These are phyloP conservation scores for Chlorella sp. DNA, from an alignment of 139 green algal species.

Conservation along the genomic window DNA sequence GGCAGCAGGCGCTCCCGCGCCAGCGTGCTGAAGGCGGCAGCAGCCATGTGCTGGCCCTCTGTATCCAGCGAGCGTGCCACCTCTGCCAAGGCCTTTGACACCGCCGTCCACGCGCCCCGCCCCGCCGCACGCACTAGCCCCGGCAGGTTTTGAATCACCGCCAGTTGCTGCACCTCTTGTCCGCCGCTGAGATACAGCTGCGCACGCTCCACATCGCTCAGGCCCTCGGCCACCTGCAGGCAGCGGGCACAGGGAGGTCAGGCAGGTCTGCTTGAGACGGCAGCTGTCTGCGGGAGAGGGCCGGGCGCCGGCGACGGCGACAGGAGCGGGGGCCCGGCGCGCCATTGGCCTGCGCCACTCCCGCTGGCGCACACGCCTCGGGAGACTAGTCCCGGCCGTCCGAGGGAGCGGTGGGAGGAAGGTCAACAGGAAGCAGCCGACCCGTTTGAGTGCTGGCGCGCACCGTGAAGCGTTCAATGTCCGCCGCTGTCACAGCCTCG, in stretches of 20 bases:
- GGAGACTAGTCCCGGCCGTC: no score
- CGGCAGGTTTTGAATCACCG: conserved; percentile 26
- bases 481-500: not conserved
- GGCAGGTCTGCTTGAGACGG: not conserved
- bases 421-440: not conserved
- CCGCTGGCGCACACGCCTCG: not conserved
- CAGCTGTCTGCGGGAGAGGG: not conserved
- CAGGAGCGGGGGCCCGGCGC: no score
- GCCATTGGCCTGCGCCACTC: not conserved
- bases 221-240: conserved; percentile 18
- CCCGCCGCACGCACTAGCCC: conserved; percentile 27
- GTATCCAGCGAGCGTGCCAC: not conserved
- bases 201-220: conserved; percentile 24
- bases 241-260: not conserved
- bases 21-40: not conserved
- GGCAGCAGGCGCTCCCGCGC: conserved; percentile 22
- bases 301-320: not conserved
- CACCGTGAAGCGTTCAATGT: conserved; percentile 22
- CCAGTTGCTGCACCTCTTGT: conserved; percentile 15
- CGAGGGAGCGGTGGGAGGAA: not conserved
- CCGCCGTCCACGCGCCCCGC: not conserved
- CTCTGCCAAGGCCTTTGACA: not conserved
- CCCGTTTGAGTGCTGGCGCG: not conserved
- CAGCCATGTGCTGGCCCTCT: conserved; percentile 15
- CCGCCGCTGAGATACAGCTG: conserved; percentile 8